Evolutionary conservation across 116 monocot genomes (phyloP).

Genomic region (Thalassia testudinum): DNA sequence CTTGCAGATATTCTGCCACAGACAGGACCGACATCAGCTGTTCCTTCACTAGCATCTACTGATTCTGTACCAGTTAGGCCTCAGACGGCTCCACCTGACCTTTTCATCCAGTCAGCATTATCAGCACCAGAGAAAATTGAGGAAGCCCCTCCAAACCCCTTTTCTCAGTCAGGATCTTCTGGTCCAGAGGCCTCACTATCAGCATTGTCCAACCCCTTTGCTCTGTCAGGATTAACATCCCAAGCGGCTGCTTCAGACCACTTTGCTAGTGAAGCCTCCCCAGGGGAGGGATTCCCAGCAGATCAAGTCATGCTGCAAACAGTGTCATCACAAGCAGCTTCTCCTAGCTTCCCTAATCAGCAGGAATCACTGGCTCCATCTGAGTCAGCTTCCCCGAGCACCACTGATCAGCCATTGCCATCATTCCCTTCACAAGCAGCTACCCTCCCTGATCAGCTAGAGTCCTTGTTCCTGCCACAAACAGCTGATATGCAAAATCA

Average conservation of each 20-base stretch:
- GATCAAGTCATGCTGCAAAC: too few species aligned
- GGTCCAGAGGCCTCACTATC: not conserved
- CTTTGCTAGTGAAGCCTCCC: not conserved
- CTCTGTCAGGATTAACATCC: not conserved
- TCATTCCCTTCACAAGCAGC: too few species aligned
- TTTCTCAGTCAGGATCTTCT: not conserved
- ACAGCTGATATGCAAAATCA: too few species aligned
- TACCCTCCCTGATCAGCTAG: too few species aligned
- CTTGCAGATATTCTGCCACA: slow-evolving; percentile 2
- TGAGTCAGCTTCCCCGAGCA: too few species aligned
- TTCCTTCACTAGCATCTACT: slow-evolving; percentile 7
- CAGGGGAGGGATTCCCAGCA: too few species aligned
- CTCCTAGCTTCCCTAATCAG: too few species aligned
- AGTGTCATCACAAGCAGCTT: too few species aligned
- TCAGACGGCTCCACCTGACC: slow-evolving; percentile 9
- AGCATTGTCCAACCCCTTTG: not conserved
- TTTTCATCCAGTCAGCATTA: slow-evolving; percentile 5
- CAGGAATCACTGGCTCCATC: too few species aligned
- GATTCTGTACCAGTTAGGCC: slow-evolving; percentile 3
- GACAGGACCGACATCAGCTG: not conserved
- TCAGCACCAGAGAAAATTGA: not conserved
- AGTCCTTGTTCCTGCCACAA: too few species aligned
- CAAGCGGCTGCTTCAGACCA: not conserved
- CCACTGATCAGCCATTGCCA: too few species aligned
- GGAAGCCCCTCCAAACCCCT: not conserved